phyloP scores from a whole-genome alignment of 2,329 filamentous ascomycete species.

The Thielaviopsis ethacetica region DNA sequence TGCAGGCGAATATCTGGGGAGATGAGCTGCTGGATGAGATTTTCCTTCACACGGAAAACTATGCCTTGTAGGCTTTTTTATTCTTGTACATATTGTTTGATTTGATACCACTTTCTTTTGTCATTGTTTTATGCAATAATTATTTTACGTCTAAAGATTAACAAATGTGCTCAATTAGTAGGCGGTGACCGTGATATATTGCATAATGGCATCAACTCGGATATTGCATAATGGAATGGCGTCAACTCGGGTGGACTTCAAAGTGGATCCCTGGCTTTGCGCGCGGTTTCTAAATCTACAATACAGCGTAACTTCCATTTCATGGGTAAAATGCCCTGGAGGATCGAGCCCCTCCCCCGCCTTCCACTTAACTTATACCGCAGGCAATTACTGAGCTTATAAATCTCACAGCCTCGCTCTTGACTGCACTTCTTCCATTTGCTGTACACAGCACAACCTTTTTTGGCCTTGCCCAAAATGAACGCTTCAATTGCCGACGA shows the following conservation, averaged over 20 bases:
- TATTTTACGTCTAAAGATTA: background rate
- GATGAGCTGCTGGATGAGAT: constrained; percentile 72
- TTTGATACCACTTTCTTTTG: background rate
- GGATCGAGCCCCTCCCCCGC: background rate
- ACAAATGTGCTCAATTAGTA: no score
- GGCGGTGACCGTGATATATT: no score
- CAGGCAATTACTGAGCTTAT: no score
- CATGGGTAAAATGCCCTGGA: background rate
- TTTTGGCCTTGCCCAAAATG: background rate
- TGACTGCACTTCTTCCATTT: background rate
- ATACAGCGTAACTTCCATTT: no score
- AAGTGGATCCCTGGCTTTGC: no score
- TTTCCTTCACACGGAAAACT: constrained; percentile 89
- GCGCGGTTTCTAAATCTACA: no score
- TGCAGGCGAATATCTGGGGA: constrained; percentile 73
- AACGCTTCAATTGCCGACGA: constrained; percentile 5
- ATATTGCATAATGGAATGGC: background rate
- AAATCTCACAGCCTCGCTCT: no score
- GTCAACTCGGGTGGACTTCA: background rate
- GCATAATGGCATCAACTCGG: no score
- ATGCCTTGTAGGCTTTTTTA: constrained; percentile 47
- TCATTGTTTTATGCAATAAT: background rate
- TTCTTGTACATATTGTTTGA: background rate
- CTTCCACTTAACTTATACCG: background rate
- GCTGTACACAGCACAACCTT: background rate